These are phyloP conservation scores for Aspergillus transmontanensis DNA, from an alignment of 2,329 filamentous ascomycete genomes.

Conservation along the genomic window DNA sequence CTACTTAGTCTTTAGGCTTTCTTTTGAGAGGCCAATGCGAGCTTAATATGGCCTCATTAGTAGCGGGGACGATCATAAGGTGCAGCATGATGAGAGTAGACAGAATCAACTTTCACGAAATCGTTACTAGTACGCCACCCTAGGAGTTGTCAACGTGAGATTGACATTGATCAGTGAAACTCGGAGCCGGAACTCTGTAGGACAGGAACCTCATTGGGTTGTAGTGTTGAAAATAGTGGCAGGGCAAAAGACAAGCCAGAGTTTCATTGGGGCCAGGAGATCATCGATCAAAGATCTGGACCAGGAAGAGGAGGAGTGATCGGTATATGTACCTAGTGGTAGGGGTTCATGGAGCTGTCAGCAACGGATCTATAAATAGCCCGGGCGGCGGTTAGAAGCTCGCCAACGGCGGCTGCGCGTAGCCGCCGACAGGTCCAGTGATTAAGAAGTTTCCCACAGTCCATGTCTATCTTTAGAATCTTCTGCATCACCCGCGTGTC, in stretches of 20 bases:
- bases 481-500: constrained; percentile 32
- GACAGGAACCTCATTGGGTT: not conserved
- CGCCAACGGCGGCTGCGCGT: constrained; percentile 14
- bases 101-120: not conserved
- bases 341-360: not conserved
- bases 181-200: not conserved
- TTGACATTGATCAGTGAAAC: not conserved
- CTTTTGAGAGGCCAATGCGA: not conserved
- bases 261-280: not conserved
- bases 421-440: constrained; percentile 9
- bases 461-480: constrained; percentile 37
- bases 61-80: not conserved
- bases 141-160: not conserved
- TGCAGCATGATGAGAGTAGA: not conserved
- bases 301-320: not conserved
- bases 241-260: not conserved
- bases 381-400: constrained; percentile 10
- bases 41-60: not conserved
- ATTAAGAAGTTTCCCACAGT: constrained; percentile 10
- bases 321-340: not conserved
- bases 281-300: not conserved
- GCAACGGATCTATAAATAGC: constrained; percentile 15
- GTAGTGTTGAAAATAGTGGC: not conserved
- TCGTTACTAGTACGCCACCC: not conserved
- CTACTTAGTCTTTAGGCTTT: not conserved